Base-by-base conservation (phyloP, 2,329 filamentous ascomycete species). In the Botrytis fabae region DNA sequence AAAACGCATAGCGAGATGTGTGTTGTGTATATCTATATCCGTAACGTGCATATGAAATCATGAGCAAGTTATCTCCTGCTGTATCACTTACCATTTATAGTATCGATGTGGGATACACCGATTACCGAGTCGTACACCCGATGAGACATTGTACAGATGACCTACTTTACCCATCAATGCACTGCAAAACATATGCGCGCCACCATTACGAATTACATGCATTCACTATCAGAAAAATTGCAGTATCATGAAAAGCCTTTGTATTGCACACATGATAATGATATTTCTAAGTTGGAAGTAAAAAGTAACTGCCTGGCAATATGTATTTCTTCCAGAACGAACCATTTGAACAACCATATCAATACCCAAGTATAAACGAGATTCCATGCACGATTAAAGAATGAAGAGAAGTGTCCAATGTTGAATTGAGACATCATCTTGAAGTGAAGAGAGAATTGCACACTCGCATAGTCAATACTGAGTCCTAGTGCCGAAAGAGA, bases 401-500 rank as follows among this genome's bases (percentile, higher is more conserved):
- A 57, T 25, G 22, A n/a, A n/a, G 20, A 38, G 28, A n/a, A 63
- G 61, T 44, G 25, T 57, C 46, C 3, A 35, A 71, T 71, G 69
- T 71, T 71, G 69, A 54, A 71, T 71, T 71, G 40, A 25, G 60
- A 65, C 69, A 8, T 46, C 20, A 57, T 57, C 14, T 28, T n/a
- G 18, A 35, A 20, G n/a, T 32, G 25, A 51, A 54, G 25, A 28
- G 48, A 28, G 60, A 51, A 42, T 44, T n/a, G 25, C 42, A 46
- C n/a, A 51, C 60, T 32, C 25, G 46, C 42, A 71, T 44, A 64
- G 69, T n/a, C 25, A 71, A 71, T 65, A 20, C 60, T 57, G 60
- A 64, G 42, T 32, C 69, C 44, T 28, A 35, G 25, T 71, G 59
- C 28, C n/a, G 65, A 42, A 20, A 57, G n/a, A 32, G 65, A 69